Conservation (phyloP, 306 rosid genomes). For the Cicer cuneatum region DNA sequence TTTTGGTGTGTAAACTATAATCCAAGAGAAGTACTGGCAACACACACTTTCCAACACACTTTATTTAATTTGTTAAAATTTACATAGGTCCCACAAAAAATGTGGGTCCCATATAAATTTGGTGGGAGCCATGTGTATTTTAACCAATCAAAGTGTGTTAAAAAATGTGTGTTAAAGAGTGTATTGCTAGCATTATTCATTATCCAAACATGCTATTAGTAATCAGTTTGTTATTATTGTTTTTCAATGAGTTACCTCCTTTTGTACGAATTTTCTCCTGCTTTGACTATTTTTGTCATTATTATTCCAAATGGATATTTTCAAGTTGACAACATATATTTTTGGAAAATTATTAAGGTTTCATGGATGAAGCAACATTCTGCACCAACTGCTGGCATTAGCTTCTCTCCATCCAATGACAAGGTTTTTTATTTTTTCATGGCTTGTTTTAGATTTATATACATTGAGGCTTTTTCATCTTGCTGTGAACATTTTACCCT, state of each 20-base stretch:
- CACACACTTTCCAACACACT: no score
- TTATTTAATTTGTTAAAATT: no score
- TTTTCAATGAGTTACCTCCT: slow-evolving; percentile 5
- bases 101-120: no score
- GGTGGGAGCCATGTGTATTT: no score
- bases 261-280: slow-evolving; percentile 26
- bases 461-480: slow-evolving; percentile 39
- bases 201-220: neutral
- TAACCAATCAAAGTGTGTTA: no score
- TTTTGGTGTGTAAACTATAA: slow-evolving; percentile 22
- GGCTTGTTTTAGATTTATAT: slow-evolving; percentile 35
- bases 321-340: slow-evolving; percentile 9
- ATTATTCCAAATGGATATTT: slow-evolving; percentile 29
- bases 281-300: slow-evolving; percentile 31
- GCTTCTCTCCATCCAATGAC: slow-evolving; percentile 97
- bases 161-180: no score
- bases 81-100: no score
- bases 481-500: slow-evolving; percentile 34
- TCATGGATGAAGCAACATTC: slow-evolving; percentile 99
- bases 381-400: slow-evolving; percentile 96
- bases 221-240: slow-evolving; percentile 33
- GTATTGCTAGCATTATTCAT: no score
- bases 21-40: no score
- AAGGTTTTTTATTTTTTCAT: slow-evolving; percentile 61
- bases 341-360: slow-evolving; percentile 51